Evolutionary conservation across 495 filamentous ascomycete species (phyloP), one percentile per base, ranked within the genome.

Genomic region (Trypethelium eluteriae): DNA sequence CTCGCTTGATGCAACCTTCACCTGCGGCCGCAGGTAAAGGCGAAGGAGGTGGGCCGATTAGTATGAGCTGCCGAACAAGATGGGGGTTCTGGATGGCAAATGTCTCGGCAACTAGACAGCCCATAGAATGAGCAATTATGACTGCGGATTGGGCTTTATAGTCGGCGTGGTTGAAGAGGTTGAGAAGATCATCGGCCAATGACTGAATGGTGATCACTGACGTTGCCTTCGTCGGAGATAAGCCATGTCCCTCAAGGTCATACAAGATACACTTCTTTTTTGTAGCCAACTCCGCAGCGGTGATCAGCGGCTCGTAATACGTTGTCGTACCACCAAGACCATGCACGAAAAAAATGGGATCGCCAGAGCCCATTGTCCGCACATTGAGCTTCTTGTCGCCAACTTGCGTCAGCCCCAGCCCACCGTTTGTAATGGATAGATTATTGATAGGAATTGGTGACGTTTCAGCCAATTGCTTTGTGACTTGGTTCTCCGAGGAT

Each of bases 201-300:
- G 78, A 81, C 7, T 76, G 50, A 38, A 84, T 74, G 62, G 69
- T 76, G 41, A 79, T 64, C 16, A 71, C 66, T 66, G 74, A 77
- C 44, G 75, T 67, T 38, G 81, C 75, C 39, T 76, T 72, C 3
- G 83, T 78, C 14, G 82, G 76, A 46, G 79, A 80, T 18, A 81
- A 70, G 2, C 83, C 83, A 68, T 83, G 83, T 5, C 83, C 83
- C 70, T 85, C 83, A 2, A 85, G 75, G 68, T 85, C 83, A 62
- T 74, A 80, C 32, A 79, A 72, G 65, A 70, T 41, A 59, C 69
- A 59, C 14, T 59, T 59, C 3, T 59, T 59, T 36, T 53, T 53
- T 53, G 25, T 14, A 34, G 53, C 34, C 16, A 76, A 68, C 38
- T 67, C 56, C 2, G 77, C 57, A 1, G 66, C 32, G 16, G 74